phyloP scores from a whole-genome alignment of 129 eudicot species.

The Helianthus tuberosus region DNA sequence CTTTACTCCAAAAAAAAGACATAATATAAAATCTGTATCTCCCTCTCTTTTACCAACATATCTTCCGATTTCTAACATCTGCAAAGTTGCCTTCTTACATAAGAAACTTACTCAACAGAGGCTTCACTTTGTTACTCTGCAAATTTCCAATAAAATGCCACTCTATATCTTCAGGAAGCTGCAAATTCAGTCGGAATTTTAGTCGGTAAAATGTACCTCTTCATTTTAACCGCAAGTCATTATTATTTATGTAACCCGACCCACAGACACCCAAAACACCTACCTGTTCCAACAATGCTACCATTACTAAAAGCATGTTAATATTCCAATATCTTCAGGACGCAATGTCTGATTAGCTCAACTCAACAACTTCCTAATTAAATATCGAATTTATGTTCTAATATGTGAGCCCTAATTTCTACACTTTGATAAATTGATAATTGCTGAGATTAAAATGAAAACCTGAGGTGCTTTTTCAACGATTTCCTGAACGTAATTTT shows the following conservation, averaged over 20 bases:
- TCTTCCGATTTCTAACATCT: background rate
- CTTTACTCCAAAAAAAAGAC: background rate
- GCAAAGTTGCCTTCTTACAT: background rate
- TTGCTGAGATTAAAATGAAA: background rate
- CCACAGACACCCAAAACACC: too few species aligned
- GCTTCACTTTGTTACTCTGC: constrained; percentile 97
- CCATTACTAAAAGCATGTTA: too few species aligned
- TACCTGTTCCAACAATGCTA: too few species aligned
- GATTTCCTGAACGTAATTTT: constrained; percentile 89
- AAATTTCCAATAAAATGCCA: constrained; percentile 99
- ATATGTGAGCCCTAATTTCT: constrained; percentile 18
- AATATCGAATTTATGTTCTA: background rate
- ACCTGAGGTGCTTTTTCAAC: constrained; percentile 95
- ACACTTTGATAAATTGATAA: background rate
- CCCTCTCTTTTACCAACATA: background rate
- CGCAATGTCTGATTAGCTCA: background rate
- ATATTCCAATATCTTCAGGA: too few species aligned
- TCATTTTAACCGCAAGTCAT: too few species aligned
- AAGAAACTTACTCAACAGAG: constrained; percentile 69
- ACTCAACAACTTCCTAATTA: background rate
- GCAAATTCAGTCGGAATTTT: constrained; percentile 43
- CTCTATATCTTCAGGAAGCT: constrained; percentile 92
- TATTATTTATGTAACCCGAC: too few species aligned
- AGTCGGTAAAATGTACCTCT: background rate
- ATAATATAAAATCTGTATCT: background rate